A percentile compares a stretch with the other conserved stretches of the same genome.
phyloP scores from a whole-genome alignment of 345 rosid genomes.

The Salix suchowensis region DNA sequence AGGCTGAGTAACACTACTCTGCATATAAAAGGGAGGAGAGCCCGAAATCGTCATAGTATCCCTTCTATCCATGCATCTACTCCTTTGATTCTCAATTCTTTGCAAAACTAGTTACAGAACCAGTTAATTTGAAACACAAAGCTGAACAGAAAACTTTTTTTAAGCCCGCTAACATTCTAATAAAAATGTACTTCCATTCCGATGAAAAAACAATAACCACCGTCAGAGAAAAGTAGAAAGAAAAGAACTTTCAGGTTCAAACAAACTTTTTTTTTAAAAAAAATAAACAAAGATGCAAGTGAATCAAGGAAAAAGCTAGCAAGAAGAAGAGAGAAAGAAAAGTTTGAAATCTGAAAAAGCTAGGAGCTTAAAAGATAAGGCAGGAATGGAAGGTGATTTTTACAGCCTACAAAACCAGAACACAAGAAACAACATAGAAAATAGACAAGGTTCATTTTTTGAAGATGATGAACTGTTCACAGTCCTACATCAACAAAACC shows the following conservation, averaged over 20 bases:
- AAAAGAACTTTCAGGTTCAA: conserved; percentile 9
- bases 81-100: conserved; percentile 15
- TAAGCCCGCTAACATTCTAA: background rate
- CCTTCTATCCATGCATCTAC: conserved; percentile 97
- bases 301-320: conserved; percentile 6
- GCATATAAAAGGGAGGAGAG: conserved; percentile 73
- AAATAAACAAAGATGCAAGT: background rate
- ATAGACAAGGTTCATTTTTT: conserved; percentile 32
- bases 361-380: conserved; percentile 26
- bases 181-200: conserved; percentile 11
- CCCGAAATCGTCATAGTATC: conserved; percentile 75
- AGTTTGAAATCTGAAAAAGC: conserved; percentile 25
- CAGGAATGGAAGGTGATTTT: conserved; percentile 36
- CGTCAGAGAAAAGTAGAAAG: background rate
- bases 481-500: conserved; percentile 32
- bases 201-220: background rate
- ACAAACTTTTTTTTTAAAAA: background rate
- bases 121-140: no score
- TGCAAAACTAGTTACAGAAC: background rate
- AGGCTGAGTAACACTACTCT: conserved; percentile 64
- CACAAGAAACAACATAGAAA: conserved; percentile 23
- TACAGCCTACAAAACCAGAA: conserved; percentile 50
- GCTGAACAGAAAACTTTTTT: no score
- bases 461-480: conserved; percentile 43
- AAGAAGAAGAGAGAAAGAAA: conserved; percentile 4